phyloP scores from a whole-genome alignment of 1,284 basidiomycete genomes.

The Leucoagaricus sp. region DNA sequence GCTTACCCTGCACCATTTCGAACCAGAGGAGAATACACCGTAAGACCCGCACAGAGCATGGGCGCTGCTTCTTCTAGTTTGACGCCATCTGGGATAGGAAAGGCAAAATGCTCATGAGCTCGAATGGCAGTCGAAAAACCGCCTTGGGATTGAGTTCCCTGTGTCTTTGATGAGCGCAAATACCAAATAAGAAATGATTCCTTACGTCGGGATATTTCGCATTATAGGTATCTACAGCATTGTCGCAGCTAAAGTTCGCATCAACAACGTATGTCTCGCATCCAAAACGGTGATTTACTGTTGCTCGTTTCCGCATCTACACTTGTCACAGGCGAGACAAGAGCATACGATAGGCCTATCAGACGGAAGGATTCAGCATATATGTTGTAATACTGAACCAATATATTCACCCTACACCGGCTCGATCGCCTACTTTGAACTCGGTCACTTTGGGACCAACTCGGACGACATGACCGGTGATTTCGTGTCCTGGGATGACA shows the following conservation, averaged over 20 bases:
- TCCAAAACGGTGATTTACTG: conserved; percentile 36
- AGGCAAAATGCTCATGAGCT: conserved; percentile 69
- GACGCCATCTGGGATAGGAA: conserved; percentile 65
- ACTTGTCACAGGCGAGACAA: conserved; percentile 54
- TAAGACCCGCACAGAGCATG: conserved; percentile 68
- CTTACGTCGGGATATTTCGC: conserved; percentile 47
- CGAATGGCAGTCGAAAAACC: conserved; percentile 69
- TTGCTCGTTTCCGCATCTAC: conserved; percentile 55
- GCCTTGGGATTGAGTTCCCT: conserved; percentile 48
- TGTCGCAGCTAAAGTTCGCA: conserved; percentile 22
- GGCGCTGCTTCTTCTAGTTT: conserved; percentile 44
- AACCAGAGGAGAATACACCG: conserved; percentile 65
- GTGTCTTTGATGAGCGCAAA: conserved; percentile 27
- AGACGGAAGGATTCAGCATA: too few relatives aligned
- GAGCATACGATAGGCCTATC: conserved; percentile 30
- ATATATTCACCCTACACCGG: conserved; percentile 52
- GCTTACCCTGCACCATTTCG: conserved; percentile 52
- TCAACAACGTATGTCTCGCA: background rate
- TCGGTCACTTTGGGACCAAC: conserved; percentile 55
- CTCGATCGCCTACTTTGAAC: conserved; percentile 64
- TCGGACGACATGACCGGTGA: conserved; percentile 56
- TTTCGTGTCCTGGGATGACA: conserved; percentile 57
- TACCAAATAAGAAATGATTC: background rate
- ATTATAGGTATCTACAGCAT: conserved; percentile 34
- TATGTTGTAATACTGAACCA: too few relatives aligned